phyloP scores from a whole-genome alignment of 768 basidiomycete species.

The Lentinula guzmanii region DNA sequence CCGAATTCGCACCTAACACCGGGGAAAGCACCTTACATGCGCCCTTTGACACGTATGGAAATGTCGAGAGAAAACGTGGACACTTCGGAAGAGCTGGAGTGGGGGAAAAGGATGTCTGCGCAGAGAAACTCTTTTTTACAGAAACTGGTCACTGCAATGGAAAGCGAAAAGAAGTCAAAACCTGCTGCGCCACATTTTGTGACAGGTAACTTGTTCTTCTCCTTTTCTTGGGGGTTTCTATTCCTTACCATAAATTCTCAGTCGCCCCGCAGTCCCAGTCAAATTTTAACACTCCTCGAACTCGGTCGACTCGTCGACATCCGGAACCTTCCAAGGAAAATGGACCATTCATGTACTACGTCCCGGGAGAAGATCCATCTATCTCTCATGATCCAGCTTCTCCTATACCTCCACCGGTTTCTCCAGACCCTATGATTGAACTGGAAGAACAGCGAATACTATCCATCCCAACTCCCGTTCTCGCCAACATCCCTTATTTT shows the following conservation, averaged over 20 bases:
- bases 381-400: slow-evolving; percentile 13
- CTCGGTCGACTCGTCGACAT: slow-evolving; percentile 7
- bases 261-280: slow-evolving; percentile 13
- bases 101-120: slow-evolving; percentile 70
- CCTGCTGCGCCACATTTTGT: slow-evolving; percentile 37
- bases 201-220: slow-evolving; percentile 27
- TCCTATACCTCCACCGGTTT: background rate
- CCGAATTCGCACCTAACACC: slow-evolving; percentile 49
- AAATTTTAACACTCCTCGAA: slow-evolving; percentile 15
- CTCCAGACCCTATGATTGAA: background rate
- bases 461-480: background rate
- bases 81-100: slow-evolving; percentile 68
- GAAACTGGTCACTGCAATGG: slow-evolving; percentile 53
- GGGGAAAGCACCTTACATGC: slow-evolving; percentile 61
- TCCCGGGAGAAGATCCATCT: slow-evolving; percentile 31
- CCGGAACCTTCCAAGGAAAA: slow-evolving; percentile 32
- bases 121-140: slow-evolving; percentile 68
- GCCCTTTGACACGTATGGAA: slow-evolving; percentile 49
- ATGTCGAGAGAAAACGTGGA: slow-evolving; percentile 70
- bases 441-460: background rate
- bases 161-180: slow-evolving; percentile 45
- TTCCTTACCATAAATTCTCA: background rate
- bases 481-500: background rate
- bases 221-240: background rate
- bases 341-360: slow-evolving; percentile 43